Evolutionary conservation across 257 asterid species (phyloP), one percentile per base, ranked within the genome.

Genomic region (Fraxinus anomala): DNA sequence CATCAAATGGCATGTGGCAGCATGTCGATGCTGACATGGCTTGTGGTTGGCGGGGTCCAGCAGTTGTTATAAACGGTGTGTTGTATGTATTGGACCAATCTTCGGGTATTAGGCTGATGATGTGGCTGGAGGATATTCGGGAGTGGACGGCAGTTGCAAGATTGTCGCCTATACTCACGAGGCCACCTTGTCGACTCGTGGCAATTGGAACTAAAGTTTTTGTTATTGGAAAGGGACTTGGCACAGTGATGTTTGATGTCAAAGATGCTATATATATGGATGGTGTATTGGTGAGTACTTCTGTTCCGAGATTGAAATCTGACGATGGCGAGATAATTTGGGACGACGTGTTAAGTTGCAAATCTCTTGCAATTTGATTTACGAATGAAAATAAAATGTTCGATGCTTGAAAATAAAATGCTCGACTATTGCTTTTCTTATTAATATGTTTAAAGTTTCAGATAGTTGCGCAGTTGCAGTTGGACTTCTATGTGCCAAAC

Each of bases 21-120:
- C 85, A 77, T 17, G 94, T 85, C 1, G 94, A 82, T 80, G 83
- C 84, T 28, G 93, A 88, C 73, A 47, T 91, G 91, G 87, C 76
- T 3, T 49, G 77, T 40, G 87, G 93, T 16, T 94, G 98, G 98
- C 84, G 76, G 6, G 96, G 98, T 12, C 96, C 95, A 10, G 91
- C 94, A 31, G 88, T 86, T 3, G 92, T 88, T 49, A 79, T 91
- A 65, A 89, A 83, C 11, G 89, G 83, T 10, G 73, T 77, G 40
- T 77, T 94, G 16, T 92, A 85, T 61, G 94, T 89, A 72, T 67
- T 94, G 89, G 92, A 88, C 82, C 96, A 89, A 73, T 83, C 86
- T 65, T 88, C 90, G 5, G 94, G 96, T 61, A 77, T 88, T 61
- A 88, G 87, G 79, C 65, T 94, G 89, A 88, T 89, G 92, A 86